phyloP scores from a whole-genome alignment of 2,329 filamentous ascomycete genomes.

The Madurella fahalii region DNA sequence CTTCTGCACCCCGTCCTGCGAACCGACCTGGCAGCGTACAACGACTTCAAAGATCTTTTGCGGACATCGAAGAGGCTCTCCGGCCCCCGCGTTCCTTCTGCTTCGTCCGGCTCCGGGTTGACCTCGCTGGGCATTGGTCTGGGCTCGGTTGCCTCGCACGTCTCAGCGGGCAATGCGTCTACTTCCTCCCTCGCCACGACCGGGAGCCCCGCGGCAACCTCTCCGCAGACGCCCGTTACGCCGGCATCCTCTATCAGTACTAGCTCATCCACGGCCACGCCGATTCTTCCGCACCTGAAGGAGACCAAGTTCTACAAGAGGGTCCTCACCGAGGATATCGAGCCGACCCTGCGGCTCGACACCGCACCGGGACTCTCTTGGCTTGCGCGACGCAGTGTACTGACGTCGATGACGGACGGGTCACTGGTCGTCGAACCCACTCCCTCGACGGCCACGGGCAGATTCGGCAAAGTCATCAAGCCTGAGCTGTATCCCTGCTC shows the following conservation, averaged over 20 bases:
- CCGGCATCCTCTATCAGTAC: conserved; percentile 50
- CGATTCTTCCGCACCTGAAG: conserved; percentile 62
- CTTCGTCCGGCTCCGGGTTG: conserved; percentile 36
- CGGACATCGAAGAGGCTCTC: conserved; percentile 60
- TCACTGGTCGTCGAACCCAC: conserved; percentile 87
- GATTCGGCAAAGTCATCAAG: conserved; percentile 44
- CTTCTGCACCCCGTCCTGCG: conserved; percentile 79
- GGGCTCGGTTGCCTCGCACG: conserved; percentile 27
- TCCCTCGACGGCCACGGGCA: conserved; percentile 47
- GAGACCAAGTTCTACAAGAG: conserved; percentile 95
- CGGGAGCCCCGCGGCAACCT: conserved; percentile 43
- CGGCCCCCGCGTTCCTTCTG: conserved; percentile 61
- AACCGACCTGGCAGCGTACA: conserved; percentile 73
- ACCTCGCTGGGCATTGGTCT: conserved; percentile 41
- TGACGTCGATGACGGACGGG: conserved; percentile 79
- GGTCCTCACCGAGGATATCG: conserved; percentile 82
- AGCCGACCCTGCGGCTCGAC: conserved; percentile 88
- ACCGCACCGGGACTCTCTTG: conserved; percentile 87
- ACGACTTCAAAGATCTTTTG: conserved; percentile 79
- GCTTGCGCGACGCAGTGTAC: conserved; percentile 80
- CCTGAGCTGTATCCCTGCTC: conserved; percentile 68
- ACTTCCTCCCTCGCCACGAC: conserved; percentile 53
- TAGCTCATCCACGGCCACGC: conserved; percentile 36
- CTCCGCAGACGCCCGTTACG: conserved; percentile 56
- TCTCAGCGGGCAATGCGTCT: conserved; percentile 51